These are phyloP conservation scores for Lipomyces yamanashiensis DNA, from an alignment of 805 yeast genomes.

Conservation along the genomic window DNA sequence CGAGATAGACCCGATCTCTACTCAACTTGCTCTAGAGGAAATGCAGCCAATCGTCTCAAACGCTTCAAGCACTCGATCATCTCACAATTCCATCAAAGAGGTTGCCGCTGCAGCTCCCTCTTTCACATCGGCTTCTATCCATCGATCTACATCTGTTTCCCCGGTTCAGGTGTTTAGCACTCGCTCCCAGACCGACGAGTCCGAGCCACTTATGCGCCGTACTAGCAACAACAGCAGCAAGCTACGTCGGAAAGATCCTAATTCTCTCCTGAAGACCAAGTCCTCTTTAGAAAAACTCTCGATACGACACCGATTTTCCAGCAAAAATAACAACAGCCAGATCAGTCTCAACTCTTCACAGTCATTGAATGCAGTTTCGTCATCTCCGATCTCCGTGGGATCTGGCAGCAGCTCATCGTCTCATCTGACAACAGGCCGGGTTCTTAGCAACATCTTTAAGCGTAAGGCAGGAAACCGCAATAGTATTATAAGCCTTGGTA, in stretches of 20 bases:
- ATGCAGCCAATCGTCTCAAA: too few relatives aligned
- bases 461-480: conserved; percentile 8
- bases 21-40: too few relatives aligned
- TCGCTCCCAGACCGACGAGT: not conserved
- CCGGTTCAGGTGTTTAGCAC: not conserved
- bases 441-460: conserved; percentile 17
- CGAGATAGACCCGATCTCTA: too few relatives aligned
- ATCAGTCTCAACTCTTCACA: not conserved
- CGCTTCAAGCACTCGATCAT: too few relatives aligned
- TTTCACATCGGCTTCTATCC: not conserved
- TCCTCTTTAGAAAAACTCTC: conserved; percentile 33
- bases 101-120: not conserved
- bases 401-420: conserved; percentile 10
- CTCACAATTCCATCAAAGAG: not conserved
- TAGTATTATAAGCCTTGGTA: not conserved
- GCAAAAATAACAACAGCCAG: conserved; percentile 1
- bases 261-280: conserved; percentile 28
- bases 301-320: conserved; percentile 8
- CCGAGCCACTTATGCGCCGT: conserved; percentile 1
- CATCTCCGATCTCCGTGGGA: not conserved
- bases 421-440: conserved; percentile 1
- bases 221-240: not conserved
- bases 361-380: not conserved
- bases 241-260: conserved; percentile 21
- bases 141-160: conserved; percentile 2